Evolutionary conservation across 805 yeast species (phyloP).

Genomic region (Candida nitratophila): DNA sequence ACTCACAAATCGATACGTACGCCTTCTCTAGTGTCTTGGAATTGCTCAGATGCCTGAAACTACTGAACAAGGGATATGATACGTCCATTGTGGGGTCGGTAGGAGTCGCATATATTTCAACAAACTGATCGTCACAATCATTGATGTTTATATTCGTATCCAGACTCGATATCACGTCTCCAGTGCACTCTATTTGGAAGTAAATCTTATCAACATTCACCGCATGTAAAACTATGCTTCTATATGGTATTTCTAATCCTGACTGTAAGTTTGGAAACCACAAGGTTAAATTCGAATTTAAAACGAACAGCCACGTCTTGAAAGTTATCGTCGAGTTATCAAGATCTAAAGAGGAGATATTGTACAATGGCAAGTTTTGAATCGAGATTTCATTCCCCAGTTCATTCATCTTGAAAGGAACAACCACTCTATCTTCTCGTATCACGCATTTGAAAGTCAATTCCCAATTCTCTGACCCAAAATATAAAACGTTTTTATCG

Average conservation of each 20-base stretch:
- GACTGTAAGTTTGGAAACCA: slow-evolving; percentile 4
- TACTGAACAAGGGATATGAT: not conserved
- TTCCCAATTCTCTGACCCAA: slow-evolving; percentile 24
- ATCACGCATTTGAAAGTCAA: not conserved
- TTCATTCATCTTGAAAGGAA: not conserved
- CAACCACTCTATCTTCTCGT: not conserved
- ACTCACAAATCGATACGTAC: slow-evolving; percentile 29
- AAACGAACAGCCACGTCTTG: slow-evolving; percentile 5
- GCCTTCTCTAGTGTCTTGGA: slow-evolving; percentile 7
- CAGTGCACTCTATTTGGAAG: slow-evolving; percentile 8
- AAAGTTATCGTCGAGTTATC: not conserved
- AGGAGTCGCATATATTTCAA: not conserved
- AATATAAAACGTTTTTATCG: slow-evolving; percentile 34
- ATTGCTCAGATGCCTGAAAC: not conserved
- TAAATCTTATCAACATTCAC: slow-evolving; percentile 4
- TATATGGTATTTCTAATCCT: slow-evolving; percentile 11
- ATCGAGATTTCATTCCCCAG: not conserved
- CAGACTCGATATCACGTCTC: not conserved
- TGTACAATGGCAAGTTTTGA: not conserved
- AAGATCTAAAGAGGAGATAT: not conserved
- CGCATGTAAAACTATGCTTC: slow-evolving; percentile 9
- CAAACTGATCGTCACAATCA: not conserved
- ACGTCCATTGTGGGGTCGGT: not conserved
- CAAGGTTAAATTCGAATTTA: slow-evolving; percentile 7
- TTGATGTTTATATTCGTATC: not conserved